Evolutionary conservation across 2,329 filamentous ascomycete genomes (phyloP), one percentile per base, ranked within the genome.

Genomic region (Corynespora cassiicola): DNA sequence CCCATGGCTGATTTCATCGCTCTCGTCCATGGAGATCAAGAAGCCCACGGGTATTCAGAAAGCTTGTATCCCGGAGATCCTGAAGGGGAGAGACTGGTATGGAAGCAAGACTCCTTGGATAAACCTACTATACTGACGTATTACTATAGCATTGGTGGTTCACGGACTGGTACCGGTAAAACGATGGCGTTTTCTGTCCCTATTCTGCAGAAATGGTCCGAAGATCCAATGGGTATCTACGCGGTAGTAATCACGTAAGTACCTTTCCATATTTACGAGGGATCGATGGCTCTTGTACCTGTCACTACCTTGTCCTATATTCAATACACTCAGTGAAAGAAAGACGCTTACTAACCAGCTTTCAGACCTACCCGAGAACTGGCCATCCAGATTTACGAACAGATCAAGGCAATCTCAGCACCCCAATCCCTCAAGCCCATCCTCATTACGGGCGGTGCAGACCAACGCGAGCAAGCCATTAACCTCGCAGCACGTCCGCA

Each of bases 151-250:
- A 96, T 99, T 56, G 94, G 94, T 62, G 91, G 91, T 23, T 95
- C 89, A 62, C 81, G 90, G 47, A 99, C 94, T 0, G 94, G 94
- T 75, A 96, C 92, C 9, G 94, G 94, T 71, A 99, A 99, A 75
- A 99, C 94, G 3, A 85, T 97, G 27, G 91, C 94, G 1, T 99
- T 99, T 69, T 88, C 92, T 1, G 90, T 91, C 7, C 94, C 94
- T 0, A 95, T 99, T 44, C 74, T 99, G 48, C 92, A 97, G 66
- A 87, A 86, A 68, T 97, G 91, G 90, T 84, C 92, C 2, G 81
- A 90, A 61, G 91, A 99, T 72, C 94, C 94, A 1, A 86, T 86
- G 42, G 94, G 90, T 27, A 92, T 97, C 56, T 99, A 89, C 68
- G 92, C 84, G 2, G 75, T 99, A 5, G 82, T 99, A 10, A 73